These are phyloP conservation scores for Hygrophorus pudorinus DNA, from an alignment of 768 basidiomycete genomes.

Conservation along the genomic window DNA sequence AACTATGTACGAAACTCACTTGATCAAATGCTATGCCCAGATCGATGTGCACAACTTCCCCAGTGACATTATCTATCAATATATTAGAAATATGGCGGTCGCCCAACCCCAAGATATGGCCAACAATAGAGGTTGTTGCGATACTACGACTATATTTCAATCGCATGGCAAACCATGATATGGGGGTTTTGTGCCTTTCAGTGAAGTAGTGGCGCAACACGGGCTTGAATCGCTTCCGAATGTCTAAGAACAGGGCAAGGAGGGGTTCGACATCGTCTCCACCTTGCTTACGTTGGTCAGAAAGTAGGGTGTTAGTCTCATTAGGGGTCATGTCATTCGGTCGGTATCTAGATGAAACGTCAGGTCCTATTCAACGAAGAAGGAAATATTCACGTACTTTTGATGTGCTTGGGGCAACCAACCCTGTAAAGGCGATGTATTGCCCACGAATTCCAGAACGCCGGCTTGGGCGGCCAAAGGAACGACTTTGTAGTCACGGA, in stretches of 20 bases:
- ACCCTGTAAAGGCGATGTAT: slow-evolving; percentile 52
- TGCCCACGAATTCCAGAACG: slow-evolving; percentile 81
- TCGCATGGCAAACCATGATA: slow-evolving; percentile 87
- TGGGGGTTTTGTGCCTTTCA: slow-evolving; percentile 79
- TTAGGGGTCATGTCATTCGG: slow-evolving; percentile 38
- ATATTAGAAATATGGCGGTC: slow-evolving; percentile 93
- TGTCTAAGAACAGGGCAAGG: slow-evolving; percentile 22
- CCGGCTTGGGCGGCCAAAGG: slow-evolving; percentile 77
- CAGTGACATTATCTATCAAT: slow-evolving; percentile 69
- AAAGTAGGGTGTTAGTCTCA: slow-evolving; percentile 21
- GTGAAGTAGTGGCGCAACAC: slow-evolving; percentile 95
- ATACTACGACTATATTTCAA: slow-evolving; percentile 87
- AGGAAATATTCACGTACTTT: slow-evolving; percentile 30
- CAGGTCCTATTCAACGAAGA: not conserved
- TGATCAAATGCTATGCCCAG: slow-evolving; percentile 96
- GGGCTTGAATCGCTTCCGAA: slow-evolving; percentile 49
- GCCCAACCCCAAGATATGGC: slow-evolving; percentile 84
- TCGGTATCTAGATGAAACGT: slow-evolving; percentile 43
- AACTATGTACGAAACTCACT: slow-evolving; percentile 28
- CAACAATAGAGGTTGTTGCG: slow-evolving; percentile 90
- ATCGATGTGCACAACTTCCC: slow-evolving; percentile 93
- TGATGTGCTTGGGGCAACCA: slow-evolving; percentile 62
- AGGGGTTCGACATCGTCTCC: slow-evolving; percentile 1
- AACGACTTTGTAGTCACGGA: slow-evolving; percentile 84
- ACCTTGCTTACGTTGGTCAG: slow-evolving; percentile 17